A percentile compares a stretch with the other conserved stretches of the same genome.
phyloP scores from a whole-genome alignment of 2,329 filamentous ascomycete species.

The Colletotrichum incanum region DNA sequence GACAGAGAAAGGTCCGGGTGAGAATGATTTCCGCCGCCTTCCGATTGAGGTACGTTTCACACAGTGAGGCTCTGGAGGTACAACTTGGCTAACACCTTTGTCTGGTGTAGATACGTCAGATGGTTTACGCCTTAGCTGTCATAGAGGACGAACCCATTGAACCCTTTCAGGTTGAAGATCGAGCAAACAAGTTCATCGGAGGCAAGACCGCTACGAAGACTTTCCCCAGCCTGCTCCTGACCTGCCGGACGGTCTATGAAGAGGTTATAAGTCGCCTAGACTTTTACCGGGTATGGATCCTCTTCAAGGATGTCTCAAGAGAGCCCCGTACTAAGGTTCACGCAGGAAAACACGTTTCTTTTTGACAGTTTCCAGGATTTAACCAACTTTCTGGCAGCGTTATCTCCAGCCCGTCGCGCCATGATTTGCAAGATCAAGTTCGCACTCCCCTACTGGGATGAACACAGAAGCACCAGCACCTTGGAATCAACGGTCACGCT shows the following conservation, averaged over 20 bases:
- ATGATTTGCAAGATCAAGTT: neutral
- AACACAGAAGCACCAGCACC: neutral
- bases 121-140: constrained; percentile 20
- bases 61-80: neutral
- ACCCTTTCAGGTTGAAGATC: neutral
- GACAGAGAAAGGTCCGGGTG: neutral
- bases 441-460: too few relatives aligned
- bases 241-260: constrained; percentile 2
- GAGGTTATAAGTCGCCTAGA: neutral
- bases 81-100: neutral
- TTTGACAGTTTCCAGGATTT: neutral
- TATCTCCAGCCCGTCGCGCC: constrained; percentile 20
- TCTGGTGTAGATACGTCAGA: constrained; percentile 4
- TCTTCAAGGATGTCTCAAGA: neutral
- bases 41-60: neutral
- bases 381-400: constrained; percentile 13
- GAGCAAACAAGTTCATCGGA: constrained; percentile 25
- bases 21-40: neutral
- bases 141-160: neutral
- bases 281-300: constrained; percentile 12
- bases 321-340: neutral
- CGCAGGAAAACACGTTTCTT: constrained; percentile 5
- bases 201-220: neutral
- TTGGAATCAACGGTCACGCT: neutral
- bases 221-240: constrained; percentile 17